A percentile compares a stretch with the other conserved stretches of the same genome.
These are phyloP conservation scores for Cardiospermum halicacabum DNA, from an alignment of 345 rosid species.

Conservation along the genomic window DNA sequence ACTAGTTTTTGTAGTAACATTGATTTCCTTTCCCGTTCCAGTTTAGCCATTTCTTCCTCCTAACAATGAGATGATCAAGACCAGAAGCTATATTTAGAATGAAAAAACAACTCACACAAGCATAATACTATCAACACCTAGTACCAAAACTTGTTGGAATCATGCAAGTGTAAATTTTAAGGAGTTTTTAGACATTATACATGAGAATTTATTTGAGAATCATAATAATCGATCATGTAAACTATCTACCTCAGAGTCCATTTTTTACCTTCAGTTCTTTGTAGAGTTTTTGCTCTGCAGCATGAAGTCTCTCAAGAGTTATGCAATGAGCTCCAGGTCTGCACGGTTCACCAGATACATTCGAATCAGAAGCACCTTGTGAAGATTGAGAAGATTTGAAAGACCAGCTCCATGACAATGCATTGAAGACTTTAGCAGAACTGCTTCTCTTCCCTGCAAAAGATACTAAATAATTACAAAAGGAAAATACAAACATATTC, in stretches of 20 bases:
- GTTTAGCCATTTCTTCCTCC: constrained; percentile 74
- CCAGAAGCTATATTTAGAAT: background rate
- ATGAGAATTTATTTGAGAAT: background rate
- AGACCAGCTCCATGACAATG: constrained; percentile 91
- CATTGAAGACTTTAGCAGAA: constrained; percentile 87
- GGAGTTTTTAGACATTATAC: background rate
- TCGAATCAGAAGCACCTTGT: constrained; percentile 32
- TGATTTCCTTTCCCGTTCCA: constrained; percentile 68
- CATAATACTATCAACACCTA: background rate
- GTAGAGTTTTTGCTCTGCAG: constrained; percentile 77
- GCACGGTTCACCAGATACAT: constrained; percentile 58
- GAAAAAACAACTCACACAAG: constrained; percentile 1
- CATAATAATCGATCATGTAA: background rate
- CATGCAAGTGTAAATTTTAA: background rate
- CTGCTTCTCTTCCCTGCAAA: constrained; percentile 67
- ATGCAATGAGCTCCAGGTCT: constrained; percentile 77
- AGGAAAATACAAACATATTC: background rate
- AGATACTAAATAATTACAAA: background rate
- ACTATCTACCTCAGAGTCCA: constrained; percentile 9
- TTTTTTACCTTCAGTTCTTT: constrained; percentile 67
- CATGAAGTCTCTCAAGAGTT: constrained; percentile 70
- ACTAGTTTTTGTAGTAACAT: constrained; percentile 59
- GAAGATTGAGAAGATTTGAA: constrained; percentile 60
- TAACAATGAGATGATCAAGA: constrained; percentile 19
- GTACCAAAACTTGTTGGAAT: background rate